phyloP scores from a whole-genome alignment of 768 basidiomycete genomes.

The Pholiota microspora region DNA sequence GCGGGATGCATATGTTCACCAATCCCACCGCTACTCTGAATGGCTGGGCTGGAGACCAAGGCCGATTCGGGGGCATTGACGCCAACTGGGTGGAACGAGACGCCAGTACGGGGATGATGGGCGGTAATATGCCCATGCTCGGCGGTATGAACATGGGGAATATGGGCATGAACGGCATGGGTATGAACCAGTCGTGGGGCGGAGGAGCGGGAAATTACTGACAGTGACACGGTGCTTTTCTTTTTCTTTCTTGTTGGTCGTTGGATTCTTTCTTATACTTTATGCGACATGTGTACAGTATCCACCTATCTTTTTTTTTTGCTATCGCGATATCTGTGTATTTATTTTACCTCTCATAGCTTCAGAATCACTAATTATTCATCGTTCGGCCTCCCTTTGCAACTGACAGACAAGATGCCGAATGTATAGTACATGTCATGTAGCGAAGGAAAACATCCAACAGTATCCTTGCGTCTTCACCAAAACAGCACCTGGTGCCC shows the following conservation, averaged over 20 bases:
- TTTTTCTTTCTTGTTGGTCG: neutral
- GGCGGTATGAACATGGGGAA: conserved; percentile 21
- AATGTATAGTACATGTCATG: too few relatives aligned
- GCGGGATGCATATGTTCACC: conserved; percentile 4
- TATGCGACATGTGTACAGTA: conserved; percentile 3
- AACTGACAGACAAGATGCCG: neutral
- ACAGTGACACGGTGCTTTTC: conserved; percentile 1
- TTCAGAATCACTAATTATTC: neutral
- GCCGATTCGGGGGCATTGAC: conserved; percentile 17
- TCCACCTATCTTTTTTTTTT: neutral
- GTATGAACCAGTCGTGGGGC: conserved; percentile 22
- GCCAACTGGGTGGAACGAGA: conserved; percentile 19
- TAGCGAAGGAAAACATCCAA: too few relatives aligned
- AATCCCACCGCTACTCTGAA: conserved; percentile 14
- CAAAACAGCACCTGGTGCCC: too few relatives aligned
- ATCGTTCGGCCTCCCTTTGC: neutral
- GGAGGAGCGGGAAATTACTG: conserved; percentile 16
- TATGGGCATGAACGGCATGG: conserved; percentile 19
- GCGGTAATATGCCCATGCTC: conserved; percentile 14
- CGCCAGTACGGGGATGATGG: conserved; percentile 23
- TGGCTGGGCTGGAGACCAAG: conserved; percentile 14
- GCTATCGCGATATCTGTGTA: conserved; percentile 4
- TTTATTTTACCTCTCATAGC: neutral
- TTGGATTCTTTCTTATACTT: neutral
- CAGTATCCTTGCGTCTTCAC: too few relatives aligned